Base-by-base conservation (phyloP, 129 eudicot genomes). In the Sambucus nigra region DNA sequence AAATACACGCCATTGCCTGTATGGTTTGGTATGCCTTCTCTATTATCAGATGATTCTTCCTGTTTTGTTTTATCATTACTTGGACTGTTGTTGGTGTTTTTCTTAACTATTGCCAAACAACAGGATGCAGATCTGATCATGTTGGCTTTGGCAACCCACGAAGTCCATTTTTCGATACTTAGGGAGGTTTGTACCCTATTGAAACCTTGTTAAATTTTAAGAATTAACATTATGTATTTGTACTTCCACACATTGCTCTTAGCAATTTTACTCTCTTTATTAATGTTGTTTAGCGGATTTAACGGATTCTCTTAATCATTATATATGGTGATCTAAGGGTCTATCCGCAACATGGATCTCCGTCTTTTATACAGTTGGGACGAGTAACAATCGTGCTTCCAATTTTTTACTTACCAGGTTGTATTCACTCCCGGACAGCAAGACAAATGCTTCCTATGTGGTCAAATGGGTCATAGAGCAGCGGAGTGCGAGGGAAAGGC, bases 51-150 rank as follows among this genome's bases (percentile, higher is more conserved):
- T 35, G 8, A 35, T 35, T 35, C 46, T 47, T 14, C 38, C 9
- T 24, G 5, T 29, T 55, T 8, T 53, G 22, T 3, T 5, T 48
- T 61, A 0, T 44, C 35, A 55, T 26, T 63, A 25, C 5, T 27
- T 51, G 17, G 17, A 23, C 59, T 45, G 48, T 18, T 61, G 10
- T 18, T 7, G 20, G 50, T 25, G 17, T 58, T 51, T 51, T 41
- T 5, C 35, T 44, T 53, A 10, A 33, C 31, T 65, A 41, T 25
- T 66, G 59, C 50, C 20, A 4, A 66, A 61, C 35, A 15, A 63
- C 75, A 88, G 96, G 96, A 88, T 73, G 96, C 94, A 17, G 94
- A 83, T 75, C 47, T 88, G 49, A 83, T 88, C 68, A 88, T 88
- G 96, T 59, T 88, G 71, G 94, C 83, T 35, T 57, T 83, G 71